These are phyloP conservation scores for Helenozyma baotianmanensis DNA, from an alignment of 805 yeast species.

Conservation along the genomic window DNA sequence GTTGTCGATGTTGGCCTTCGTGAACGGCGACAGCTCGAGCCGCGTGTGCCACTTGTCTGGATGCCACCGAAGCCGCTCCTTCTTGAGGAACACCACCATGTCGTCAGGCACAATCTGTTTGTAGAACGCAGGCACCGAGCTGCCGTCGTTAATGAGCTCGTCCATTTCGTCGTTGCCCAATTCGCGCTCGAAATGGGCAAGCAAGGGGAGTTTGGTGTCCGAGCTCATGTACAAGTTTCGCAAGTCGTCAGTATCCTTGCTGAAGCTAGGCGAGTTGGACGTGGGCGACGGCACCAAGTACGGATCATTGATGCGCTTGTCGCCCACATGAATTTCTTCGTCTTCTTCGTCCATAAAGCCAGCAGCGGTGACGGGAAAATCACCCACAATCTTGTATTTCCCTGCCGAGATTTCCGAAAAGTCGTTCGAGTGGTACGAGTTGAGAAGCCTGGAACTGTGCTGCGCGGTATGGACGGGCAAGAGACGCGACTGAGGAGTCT, in stretches of 20 bases:
- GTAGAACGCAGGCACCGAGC: constrained; percentile 26
- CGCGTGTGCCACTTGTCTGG: constrained; percentile 55
- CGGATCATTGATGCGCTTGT: constrained; percentile 34
- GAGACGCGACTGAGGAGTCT: constrained; percentile 12
- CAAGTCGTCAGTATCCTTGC: constrained; percentile 3
- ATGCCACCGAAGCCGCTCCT: constrained; percentile 64
- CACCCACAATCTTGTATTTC: constrained; percentile 26
- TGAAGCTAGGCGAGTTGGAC: background rate
- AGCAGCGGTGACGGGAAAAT: constrained; percentile 27
- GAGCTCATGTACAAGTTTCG: constrained; percentile 13
- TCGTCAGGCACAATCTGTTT: constrained; percentile 13
- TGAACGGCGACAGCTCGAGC: constrained; percentile 18
- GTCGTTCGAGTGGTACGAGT: constrained; percentile 23
- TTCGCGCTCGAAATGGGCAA: constrained; percentile 8
- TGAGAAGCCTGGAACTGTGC: constrained; percentile 4
- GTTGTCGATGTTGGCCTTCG: constrained; percentile 23
- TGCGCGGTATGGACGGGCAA: constrained; percentile 4
- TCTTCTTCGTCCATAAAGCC: constrained; percentile 33
- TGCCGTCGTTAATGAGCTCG: constrained; percentile 17
- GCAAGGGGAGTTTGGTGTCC: constrained; percentile 12
- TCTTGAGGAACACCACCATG: constrained; percentile 26
- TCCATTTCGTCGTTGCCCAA: constrained; percentile 10
- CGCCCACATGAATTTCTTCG: constrained; percentile 31
- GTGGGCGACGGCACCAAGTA: constrained; percentile 13
- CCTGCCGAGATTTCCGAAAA: constrained; percentile 3